Evolutionary conservation across 768 basidiomycete species (phyloP), one percentile per base, ranked within the genome.

Genomic region (Tephrocybe sp.): DNA sequence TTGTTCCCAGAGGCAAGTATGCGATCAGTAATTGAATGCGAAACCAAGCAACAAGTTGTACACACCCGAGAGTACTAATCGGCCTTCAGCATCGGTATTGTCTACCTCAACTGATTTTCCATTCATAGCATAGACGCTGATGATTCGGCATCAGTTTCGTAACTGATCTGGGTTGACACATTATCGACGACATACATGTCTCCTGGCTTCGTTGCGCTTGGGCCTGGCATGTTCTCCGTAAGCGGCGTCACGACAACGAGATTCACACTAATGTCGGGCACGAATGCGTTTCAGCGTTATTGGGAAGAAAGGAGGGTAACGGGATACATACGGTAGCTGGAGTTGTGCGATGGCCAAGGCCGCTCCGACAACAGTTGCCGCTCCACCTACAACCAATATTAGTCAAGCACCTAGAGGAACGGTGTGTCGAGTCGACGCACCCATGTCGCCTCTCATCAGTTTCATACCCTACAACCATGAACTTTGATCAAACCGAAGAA

Each of bases 401-500:
- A 21, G 12, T 37, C n/a, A 29, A 45, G 24, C 10, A 3, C 18
- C 15, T 3, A 7, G 31, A 13, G 27, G 1, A 42, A 48, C 5
- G 24, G 13, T 33, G 22, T 7, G n/a, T 1, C 21, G 18, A 2
- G 27, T 6, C 38, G 38, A 38, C 65, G 50, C 64, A 77, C 90
- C 92, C 91, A 93, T 93, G 60, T 92, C 91, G 1, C 77, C 91
- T 33, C 88, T 80, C 88, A 91, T 91, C 4, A 80, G 66, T 64
- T 91, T 90, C 90, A 91, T 92, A 49, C 71, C 78, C 86, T 88
- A 15, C 11, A 15, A 34, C 15, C 4, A 7, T 7, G 33, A 34
- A 7, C 9, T 6, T 30, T 30, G 29, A 30, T 30, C 29, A 30
- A n/a, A 12, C 13, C 4, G 33, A 34, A 12, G 29, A 30, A 30